These are phyloP conservation scores for Talaromyces sp. DNA, from an alignment of 2,329 filamentous ascomycete genomes.

Conservation along the genomic window DNA sequence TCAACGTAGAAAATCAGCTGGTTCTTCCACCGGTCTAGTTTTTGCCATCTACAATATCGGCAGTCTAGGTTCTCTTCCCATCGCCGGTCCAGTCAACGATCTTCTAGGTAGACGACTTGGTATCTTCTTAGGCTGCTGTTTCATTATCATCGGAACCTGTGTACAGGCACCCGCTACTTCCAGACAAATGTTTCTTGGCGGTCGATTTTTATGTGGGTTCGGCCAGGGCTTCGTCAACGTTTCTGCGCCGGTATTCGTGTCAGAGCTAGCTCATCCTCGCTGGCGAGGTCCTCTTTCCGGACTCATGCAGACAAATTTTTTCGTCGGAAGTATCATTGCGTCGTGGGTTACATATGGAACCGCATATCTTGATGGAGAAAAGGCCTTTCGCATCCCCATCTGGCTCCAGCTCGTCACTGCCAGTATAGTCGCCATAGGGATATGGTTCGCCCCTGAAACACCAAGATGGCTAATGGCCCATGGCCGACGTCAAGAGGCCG, in stretches of 20 bases:
- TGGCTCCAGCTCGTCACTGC: slow-evolving; percentile 16
- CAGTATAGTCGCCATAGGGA: slow-evolving; percentile 12
- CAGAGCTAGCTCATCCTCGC: slow-evolving; percentile 16
- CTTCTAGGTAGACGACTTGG: slow-evolving; percentile 10
- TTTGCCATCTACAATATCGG: slow-evolving; percentile 19
- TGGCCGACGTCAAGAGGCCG: slow-evolving; percentile 13
- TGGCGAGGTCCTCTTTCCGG: slow-evolving; percentile 18
- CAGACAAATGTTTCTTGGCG: slow-evolving; percentile 13
- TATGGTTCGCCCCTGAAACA: slow-evolving; percentile 15
- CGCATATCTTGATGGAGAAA: slow-evolving; percentile 15
- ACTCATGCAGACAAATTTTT: slow-evolving; percentile 16
- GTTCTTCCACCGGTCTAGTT: slow-evolving; percentile 14
- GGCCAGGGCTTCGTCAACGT: slow-evolving; percentile 17
- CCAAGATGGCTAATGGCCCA: slow-evolving; percentile 17
- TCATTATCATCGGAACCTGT: slow-evolving; percentile 17
- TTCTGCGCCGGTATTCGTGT: slow-evolving; percentile 14
- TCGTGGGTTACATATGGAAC: slow-evolving; percentile 18
- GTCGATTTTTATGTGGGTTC: slow-evolving; percentile 15
- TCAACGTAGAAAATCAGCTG: slow-evolving; percentile 6
- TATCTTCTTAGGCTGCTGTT: slow-evolving; percentile 12
- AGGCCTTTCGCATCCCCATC: slow-evolving; percentile 15
- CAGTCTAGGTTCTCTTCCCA: slow-evolving; percentile 11
- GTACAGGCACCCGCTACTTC: slow-evolving; percentile 15
- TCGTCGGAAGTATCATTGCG: slow-evolving; percentile 15
- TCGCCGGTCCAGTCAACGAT: slow-evolving; percentile 14